Percentiles rank a stretch among this genome's conserved stretches.
These are phyloP conservation scores for Eucalyptus pauciflora DNA, from an alignment of 345 rosid genomes.

Conservation along the genomic window DNA sequence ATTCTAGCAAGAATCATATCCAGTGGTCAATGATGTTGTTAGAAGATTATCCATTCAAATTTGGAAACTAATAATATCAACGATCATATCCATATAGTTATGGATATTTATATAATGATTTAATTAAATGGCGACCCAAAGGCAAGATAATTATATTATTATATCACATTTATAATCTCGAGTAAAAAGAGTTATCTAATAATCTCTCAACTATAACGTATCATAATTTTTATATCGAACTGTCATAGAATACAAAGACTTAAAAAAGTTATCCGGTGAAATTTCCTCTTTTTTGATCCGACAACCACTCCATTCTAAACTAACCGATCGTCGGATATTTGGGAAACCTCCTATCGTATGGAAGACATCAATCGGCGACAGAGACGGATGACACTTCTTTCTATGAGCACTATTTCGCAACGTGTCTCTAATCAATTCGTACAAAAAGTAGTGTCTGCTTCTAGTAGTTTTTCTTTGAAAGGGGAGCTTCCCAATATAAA, in stretches of 20 bases:
- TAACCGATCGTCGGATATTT: background rate
- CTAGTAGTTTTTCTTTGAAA: background rate
- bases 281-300: background rate
- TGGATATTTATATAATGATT: background rate
- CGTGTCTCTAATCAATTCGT: background rate
- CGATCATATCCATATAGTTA: too few relatives aligned
- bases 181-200: background rate
- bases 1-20: too few relatives aligned
- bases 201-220: accelerated
- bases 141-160: background rate
- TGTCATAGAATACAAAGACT: background rate
- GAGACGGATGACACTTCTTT: background rate
- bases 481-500: background rate
- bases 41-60: too few relatives aligned
- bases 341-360: background rate
- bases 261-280: background rate
- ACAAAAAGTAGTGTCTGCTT: background rate
- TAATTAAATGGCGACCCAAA: background rate
- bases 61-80: too few relatives aligned
- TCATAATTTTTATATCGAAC: background rate
- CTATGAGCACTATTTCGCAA: background rate
- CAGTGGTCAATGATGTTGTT: too few relatives aligned
- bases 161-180: background rate
- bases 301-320: background rate
- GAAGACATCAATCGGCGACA: background rate